Evolutionary conservation across 2,329 filamentous ascomycete genomes (phyloP), one percentile per base, ranked within the genome.

Genomic region (Curvularia lunata): DNA sequence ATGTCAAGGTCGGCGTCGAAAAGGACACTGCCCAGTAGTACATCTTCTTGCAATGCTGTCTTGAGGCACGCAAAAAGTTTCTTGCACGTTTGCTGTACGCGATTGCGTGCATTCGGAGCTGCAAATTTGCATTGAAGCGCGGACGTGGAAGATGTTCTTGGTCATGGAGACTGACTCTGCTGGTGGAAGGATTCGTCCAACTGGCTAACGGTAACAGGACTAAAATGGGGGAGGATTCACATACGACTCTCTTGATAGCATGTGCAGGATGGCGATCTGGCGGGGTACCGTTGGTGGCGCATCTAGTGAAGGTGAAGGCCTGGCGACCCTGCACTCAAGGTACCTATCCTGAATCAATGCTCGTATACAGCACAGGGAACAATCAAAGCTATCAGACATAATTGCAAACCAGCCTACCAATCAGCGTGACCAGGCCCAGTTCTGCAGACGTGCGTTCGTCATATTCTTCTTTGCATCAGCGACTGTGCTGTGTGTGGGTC

Each of bases 1-100:
- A 69, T 1, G 49, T 74, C 54, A 70, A 64, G 56, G 67, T 74
- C 16, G 69, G 71, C 3, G 59, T 67, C 19, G 58, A 59, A 32
- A 16, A 50, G 27, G 25, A 37, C 19, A 18, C 13, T 7, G 28
- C 6, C 16, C 21, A 56, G 8, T 40, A 43, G 18, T 18, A 16
- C 10, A 28, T 32, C 3, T 27, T 41, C 8, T 12, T 12, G 42
- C 40, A 16, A 16, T 27, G 37, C 19, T 16, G 23, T 10, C 18
- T 3, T 12, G 25, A 4, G 9, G 19, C 7, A n/a, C 30, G 9
- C 18, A 27, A 18, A 12, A 19, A 25, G 10, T 13, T 5, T 4
- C 5, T 30, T 28, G n/a, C 25, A 28, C 18, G n/a, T 25, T 45
- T 21, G 21, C 41, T 25, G 32, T 21, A 28, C 21, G n/a, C 34